Conservation (phyloP, 192 early-diverging fungal genomes). For the Linnemannia schmuckeri region DNA sequence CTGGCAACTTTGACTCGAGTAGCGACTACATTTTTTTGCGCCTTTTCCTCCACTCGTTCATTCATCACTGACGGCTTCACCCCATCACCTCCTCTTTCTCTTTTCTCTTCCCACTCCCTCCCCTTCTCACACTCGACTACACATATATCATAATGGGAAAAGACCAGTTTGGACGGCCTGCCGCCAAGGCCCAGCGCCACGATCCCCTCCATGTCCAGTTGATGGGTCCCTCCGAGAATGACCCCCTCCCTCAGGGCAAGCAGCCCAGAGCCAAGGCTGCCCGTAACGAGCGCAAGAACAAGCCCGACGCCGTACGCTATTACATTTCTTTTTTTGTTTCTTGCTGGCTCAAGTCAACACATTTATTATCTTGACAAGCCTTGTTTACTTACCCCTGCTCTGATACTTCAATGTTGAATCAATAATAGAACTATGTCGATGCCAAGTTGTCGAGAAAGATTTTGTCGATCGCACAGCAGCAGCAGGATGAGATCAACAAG, state of each 20-base stretch:
- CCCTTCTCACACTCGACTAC: background rate
- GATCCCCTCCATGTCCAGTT: constrained; percentile 90
- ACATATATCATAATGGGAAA: constrained; percentile 63
- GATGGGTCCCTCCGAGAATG: constrained; percentile 70
- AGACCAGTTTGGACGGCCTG: constrained; percentile 55
- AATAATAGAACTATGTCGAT: constrained; percentile 80
- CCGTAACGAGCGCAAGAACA: constrained; percentile 68
- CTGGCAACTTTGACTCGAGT: background rate
- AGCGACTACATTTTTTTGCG: background rate
- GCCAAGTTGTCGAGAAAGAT: constrained; percentile 92
- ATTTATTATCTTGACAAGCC: too few species aligned
- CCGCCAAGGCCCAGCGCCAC: constrained; percentile 68
- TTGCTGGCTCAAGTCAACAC: background rate
- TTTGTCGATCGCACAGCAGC: constrained; percentile 87
- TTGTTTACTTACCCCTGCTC: background rate
- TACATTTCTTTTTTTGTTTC: background rate
- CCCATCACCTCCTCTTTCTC: background rate
- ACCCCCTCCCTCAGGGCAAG: constrained; percentile 61
- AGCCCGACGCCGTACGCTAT: constrained; percentile 65
- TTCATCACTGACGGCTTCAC: background rate
- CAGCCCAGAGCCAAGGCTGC: constrained; percentile 67
- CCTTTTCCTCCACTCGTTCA: background rate
- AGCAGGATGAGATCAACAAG: constrained; percentile 89
- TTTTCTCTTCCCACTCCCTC: background rate
- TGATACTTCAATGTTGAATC: background rate